Conservation (phyloP, 1,284 basidiomycete genomes). For the Pyrrhoderma noxium region DNA sequence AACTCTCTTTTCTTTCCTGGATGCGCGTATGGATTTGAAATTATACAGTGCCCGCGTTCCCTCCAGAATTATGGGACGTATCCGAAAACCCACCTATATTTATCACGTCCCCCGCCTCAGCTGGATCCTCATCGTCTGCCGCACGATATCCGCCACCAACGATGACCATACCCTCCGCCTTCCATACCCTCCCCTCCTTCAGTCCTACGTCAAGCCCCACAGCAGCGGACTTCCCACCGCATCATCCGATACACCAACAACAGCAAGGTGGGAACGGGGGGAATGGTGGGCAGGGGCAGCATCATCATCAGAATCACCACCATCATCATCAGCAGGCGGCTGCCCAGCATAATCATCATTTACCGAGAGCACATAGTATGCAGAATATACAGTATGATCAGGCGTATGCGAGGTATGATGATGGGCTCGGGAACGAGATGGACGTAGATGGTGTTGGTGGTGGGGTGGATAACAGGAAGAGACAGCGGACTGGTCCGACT, state of each 20-base stretch:
- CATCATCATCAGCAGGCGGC: too few relatives aligned
- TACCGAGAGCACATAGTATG: constrained; percentile 53
- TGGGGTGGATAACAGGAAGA: constrained; percentile 22
- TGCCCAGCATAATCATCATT: constrained; percentile 28
- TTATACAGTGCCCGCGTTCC: constrained; percentile 45
- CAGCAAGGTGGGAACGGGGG: neutral
- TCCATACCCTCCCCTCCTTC: constrained; percentile 34
- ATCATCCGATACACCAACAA: constrained; percentile 27
- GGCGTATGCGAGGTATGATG: constrained; percentile 19
- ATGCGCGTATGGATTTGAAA: neutral
- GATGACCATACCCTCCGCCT: constrained; percentile 22
- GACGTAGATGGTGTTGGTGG: constrained; percentile 2
- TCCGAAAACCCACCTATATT: constrained; percentile 55
- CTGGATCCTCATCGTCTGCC: constrained; percentile 29
- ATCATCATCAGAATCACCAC: neutral
- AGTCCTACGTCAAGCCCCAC: constrained; percentile 62
- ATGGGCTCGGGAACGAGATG: constrained; percentile 4
- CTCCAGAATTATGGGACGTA: constrained; percentile 50
- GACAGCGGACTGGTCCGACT: constrained; percentile 29
- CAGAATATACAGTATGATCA: constrained; percentile 36
- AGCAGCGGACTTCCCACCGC: constrained; percentile 35
- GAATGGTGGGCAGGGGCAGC: neutral
- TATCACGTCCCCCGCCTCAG: constrained; percentile 54
- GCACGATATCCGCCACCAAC: constrained; percentile 25
- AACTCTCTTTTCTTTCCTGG: too few relatives aligned